Percentiles rank a stretch among this genome's conserved stretches.
phyloP scores from a whole-genome alignment of 2,329 filamentous ascomycete genomes.

The Nemania diffusa region DNA sequence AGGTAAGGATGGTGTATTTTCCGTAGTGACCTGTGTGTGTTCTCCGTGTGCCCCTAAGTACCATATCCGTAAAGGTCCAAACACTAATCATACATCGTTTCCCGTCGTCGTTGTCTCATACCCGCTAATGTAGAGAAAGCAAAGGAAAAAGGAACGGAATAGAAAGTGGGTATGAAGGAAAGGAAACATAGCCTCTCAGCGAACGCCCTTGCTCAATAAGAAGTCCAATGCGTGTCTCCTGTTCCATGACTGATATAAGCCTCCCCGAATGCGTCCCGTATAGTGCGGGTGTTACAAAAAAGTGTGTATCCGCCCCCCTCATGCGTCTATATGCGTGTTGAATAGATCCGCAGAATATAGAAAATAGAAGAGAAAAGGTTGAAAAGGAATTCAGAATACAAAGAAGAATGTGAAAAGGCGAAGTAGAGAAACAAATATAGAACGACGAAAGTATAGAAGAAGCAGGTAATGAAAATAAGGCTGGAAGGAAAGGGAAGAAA shows the following conservation, averaged over 20 bases:
- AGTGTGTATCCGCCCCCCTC: constrained; percentile 29
- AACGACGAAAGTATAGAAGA: constrained; percentile 27
- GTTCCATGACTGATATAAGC: constrained; percentile 23
- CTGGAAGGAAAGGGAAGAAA: constrained; percentile 20
- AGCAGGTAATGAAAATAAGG: constrained; percentile 25
- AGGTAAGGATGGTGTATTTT: constrained; percentile 33
- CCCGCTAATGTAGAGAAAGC: constrained; percentile 17
- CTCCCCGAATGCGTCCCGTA: constrained; percentile 29
- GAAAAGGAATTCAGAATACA: constrained; percentile 38
- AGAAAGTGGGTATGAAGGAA: constrained; percentile 20
- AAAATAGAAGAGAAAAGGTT: constrained; percentile 1
- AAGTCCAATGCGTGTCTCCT: constrained; percentile 37
- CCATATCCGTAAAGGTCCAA: neutral
- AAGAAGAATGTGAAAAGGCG: constrained; percentile 41
- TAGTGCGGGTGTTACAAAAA: constrained; percentile 41
- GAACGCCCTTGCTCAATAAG: constrained; percentile 36
- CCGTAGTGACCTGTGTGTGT: constrained; percentile 19
- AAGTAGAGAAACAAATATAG: constrained; percentile 39
- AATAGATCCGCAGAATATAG: neutral
- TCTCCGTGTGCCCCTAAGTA: constrained; percentile 17
- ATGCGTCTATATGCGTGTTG: constrained; percentile 33
- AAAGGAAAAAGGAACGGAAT: constrained; percentile 21
- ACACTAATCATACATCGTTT: constrained; percentile 39
- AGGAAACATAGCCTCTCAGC: constrained; percentile 25
- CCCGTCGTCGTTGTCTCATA: constrained; percentile 28